Evolutionary conservation across 352 stramenopile genomes (phyloP).

Genomic region (Phytophthora pinifolia): DNA sequence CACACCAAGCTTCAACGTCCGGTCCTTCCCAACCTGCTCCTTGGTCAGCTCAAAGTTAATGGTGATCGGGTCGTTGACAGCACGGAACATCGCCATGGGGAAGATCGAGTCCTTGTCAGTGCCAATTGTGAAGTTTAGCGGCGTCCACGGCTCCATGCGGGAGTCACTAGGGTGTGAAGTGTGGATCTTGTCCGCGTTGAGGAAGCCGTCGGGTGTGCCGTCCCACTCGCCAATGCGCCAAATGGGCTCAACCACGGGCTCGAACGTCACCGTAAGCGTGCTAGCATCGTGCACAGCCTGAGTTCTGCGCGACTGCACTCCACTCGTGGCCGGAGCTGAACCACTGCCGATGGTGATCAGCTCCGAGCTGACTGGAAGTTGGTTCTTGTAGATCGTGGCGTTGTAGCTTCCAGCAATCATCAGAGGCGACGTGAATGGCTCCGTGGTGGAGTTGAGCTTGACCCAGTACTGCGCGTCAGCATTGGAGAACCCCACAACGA

Average conservation of each 20-base stretch:
- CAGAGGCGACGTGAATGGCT: slow-evolving; percentile 38
- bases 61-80: slow-evolving; percentile 47
- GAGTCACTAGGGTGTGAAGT: slow-evolving; percentile 50
- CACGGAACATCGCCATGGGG: slow-evolving; percentile 51
- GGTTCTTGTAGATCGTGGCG: slow-evolving; percentile 55
- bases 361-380: slow-evolving; percentile 43
- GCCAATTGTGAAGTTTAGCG: slow-evolving; percentile 32
- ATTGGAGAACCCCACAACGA: slow-evolving; percentile 50
- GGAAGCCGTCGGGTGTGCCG: slow-evolving; percentile 46
- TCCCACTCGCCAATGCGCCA: slow-evolving; percentile 60
- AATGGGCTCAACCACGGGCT: slow-evolving; percentile 24
- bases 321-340: slow-evolving; percentile 3
- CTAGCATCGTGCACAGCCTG: slow-evolving; percentile 10
- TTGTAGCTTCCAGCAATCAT: slow-evolving; percentile 57
- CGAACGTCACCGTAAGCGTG: slow-evolving; percentile 31
- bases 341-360: slow-evolving; percentile 26
- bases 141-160: slow-evolving; percentile 36
- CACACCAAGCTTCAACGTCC: slow-evolving; percentile 45
- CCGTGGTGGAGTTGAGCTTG: slow-evolving; percentile 14
- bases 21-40: slow-evolving; percentile 23
- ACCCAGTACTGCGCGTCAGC: slow-evolving; percentile 53
- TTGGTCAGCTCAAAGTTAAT: slow-evolving; percentile 41
- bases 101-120: slow-evolving; percentile 33
- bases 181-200: slow-evolving; percentile 61
- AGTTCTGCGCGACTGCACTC: slow-evolving; percentile 1